Evolutionary conservation across 1,139 yeast genomes (phyloP).

Genomic region (Kluyveromyces sp.): DNA sequence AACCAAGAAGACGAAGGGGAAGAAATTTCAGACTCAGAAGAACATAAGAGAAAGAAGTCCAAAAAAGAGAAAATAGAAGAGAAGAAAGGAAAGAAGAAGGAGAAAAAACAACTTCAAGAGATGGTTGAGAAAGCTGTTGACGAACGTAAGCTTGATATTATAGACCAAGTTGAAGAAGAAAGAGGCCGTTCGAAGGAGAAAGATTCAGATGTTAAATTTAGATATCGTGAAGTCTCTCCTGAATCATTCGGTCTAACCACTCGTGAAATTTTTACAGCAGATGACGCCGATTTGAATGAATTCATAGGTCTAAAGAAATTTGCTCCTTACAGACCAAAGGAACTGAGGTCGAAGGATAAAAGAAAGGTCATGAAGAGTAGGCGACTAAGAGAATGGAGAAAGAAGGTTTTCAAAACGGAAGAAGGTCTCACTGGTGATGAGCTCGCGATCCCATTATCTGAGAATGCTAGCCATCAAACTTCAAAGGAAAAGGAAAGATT

Average conservation of each 20-base stretch:
- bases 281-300: constrained; percentile 75
- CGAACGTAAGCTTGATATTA: constrained; percentile 38
- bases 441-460: background rate
- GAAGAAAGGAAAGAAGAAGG: constrained; percentile 55
- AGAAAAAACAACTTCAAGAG: constrained; percentile 51
- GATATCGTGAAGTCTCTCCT: constrained; percentile 91
- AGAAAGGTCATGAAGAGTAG: constrained; percentile 77
- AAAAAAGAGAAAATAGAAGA: constrained; percentile 46
- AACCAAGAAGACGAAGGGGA: constrained; percentile 17
- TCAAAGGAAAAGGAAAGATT: background rate
- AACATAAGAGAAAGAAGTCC: constrained; percentile 34
- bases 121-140: constrained; percentile 70
- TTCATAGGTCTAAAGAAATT: constrained; percentile 84
- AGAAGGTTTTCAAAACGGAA: constrained; percentile 62
- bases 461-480: background rate
- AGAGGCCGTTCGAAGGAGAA: constrained; percentile 35
- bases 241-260: constrained; percentile 83
- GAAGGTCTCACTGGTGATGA: constrained; percentile 45
- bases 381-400: constrained; percentile 84
- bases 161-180: constrained; percentile 59
- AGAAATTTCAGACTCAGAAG: constrained; percentile 9
- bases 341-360: constrained; percentile 66
- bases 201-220: constrained; percentile 48
- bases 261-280: constrained; percentile 84
- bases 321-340: constrained; percentile 84